These are phyloP conservation scores for Arabis alpina DNA, from an alignment of 345 rosid genomes.

Conservation along the genomic window DNA sequence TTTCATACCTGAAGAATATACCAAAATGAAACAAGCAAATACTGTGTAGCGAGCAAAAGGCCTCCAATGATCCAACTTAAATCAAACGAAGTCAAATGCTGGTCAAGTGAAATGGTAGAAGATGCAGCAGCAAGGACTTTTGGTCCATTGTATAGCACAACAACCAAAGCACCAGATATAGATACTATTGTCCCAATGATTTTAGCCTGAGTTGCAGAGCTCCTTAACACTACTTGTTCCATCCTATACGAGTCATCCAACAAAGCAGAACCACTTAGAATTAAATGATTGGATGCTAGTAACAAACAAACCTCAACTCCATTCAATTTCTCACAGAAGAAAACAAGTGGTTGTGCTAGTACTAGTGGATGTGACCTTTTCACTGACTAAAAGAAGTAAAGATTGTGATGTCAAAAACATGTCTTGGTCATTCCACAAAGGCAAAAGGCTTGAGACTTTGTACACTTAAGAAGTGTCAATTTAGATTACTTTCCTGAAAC, in stretches of 20 bases:
- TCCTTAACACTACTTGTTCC: slow-evolving; percentile 33
- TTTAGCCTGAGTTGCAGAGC: slow-evolving; percentile 44
- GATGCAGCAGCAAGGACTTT: slow-evolving; percentile 28
- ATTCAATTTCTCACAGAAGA: neutral
- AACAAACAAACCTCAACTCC: slow-evolving; percentile 5
- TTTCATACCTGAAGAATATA: slow-evolving; percentile 40
- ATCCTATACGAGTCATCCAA: slow-evolving; percentile 23
- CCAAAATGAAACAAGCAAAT: slow-evolving; percentile 39
- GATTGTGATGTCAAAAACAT: neutral
- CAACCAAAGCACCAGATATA: slow-evolving; percentile 39
- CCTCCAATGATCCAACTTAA: slow-evolving; percentile 42
- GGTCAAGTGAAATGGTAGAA: slow-evolving; percentile 18
- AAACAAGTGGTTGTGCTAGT: neutral
- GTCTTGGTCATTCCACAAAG: slow-evolving; percentile 3
- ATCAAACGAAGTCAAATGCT: slow-evolving; percentile 21
- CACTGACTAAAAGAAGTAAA: too few relatives aligned
- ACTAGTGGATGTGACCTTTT: too few relatives aligned
- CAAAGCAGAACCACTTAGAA: slow-evolving; percentile 7
- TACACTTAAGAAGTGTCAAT: neutral
- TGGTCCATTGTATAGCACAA: slow-evolving; percentile 43
- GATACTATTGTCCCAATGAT: slow-evolving; percentile 43
- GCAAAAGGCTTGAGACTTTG: neutral
- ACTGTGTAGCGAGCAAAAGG: slow-evolving; percentile 36
- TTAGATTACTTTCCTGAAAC: neutral
- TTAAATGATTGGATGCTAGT: neutral